These are phyloP conservation scores for Lathyrus sativus DNA, from an alignment of 306 rosid species.

Conservation along the genomic window DNA sequence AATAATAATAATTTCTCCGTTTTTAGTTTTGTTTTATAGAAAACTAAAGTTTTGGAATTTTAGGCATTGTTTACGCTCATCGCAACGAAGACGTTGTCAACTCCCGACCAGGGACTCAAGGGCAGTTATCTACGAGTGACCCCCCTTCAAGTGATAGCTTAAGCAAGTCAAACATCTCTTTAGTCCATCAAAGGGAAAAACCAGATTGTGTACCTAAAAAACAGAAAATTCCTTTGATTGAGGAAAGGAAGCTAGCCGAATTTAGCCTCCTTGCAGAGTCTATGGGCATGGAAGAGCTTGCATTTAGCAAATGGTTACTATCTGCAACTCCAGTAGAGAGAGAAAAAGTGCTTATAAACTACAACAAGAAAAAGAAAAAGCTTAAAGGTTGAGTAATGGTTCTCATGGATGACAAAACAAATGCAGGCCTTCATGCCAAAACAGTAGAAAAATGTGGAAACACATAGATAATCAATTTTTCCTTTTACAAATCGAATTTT, in stretches of 20 bases:
- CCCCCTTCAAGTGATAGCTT: conserved; percentile 38
- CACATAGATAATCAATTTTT: conserved; percentile 23
- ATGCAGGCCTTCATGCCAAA: neutral
- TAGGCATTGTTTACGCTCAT: conserved; percentile 83
- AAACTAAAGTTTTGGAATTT: conserved; percentile 20
- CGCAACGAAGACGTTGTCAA: conserved; percentile 84
- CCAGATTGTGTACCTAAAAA: conserved; percentile 36
- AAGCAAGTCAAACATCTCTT: conserved; percentile 37
- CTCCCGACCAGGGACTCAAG: conserved; percentile 50
- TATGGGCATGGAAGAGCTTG: conserved; percentile 68
- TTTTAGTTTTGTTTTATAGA: no score
- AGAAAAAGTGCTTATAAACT: conserved; percentile 63
- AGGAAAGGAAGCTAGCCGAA: conserved; percentile 58
- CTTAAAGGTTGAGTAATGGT: conserved; percentile 42
- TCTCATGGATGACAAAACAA: conserved; percentile 23
- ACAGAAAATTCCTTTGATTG: conserved; percentile 41
- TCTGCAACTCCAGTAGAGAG: conserved; percentile 69
- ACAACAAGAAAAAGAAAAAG: conserved; percentile 58
- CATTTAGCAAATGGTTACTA: conserved; percentile 84
- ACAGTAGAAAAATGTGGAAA: conserved; percentile 11
- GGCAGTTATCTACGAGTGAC: conserved; percentile 32
- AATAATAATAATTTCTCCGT: no score
- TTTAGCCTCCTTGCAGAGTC: conserved; percentile 62
- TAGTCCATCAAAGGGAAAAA: conserved; percentile 37
- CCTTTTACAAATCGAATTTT: conserved; percentile 13